Percentiles rank a stretch among this genome's conserved stretches.
Evolutionary conservation across 352 stramenopile genomes (phyloP).

Genomic region (Phytopythium delawarense): DNA sequence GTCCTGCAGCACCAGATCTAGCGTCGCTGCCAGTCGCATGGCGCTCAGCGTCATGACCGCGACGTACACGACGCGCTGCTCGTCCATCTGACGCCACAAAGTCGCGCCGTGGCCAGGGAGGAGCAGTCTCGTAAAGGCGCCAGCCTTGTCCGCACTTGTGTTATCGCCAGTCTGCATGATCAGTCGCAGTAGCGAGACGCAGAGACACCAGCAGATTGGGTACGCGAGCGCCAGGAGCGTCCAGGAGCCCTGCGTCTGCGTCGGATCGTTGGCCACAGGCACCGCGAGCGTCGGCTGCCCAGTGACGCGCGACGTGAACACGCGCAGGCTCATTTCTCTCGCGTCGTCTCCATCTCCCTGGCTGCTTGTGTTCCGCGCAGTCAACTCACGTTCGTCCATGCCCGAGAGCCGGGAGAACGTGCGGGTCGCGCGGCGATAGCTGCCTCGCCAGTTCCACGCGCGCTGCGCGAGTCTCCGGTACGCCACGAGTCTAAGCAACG

Average conservation of each 20-base stretch:
- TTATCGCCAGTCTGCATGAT: not conserved
- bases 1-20: constrained; percentile 47
- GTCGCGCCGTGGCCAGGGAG: not conserved
- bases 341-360: not conserved
- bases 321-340: constrained; percentile 13
- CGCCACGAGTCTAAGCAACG: constrained; percentile 34
- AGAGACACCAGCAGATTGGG: constrained; percentile 29
- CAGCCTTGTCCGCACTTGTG: not conserved
- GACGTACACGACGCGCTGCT: constrained; percentile 30
- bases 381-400: not conserved
- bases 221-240: constrained; percentile 38
- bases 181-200: constrained; percentile 14
- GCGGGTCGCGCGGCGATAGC: constrained; percentile 23
- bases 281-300: constrained; percentile 11
- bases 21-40: constrained; percentile 34
- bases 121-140: constrained; percentile 9
- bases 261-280: constrained; percentile 18
- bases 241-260: constrained; percentile 42
- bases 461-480: constrained; percentile 33
- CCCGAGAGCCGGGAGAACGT: constrained; percentile 26
- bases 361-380: not conserved
- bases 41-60: constrained; percentile 32
- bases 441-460: constrained; percentile 43
- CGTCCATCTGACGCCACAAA: constrained; percentile 19
- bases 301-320: constrained; percentile 14